phyloP scores from a whole-genome alignment of 768 basidiomycete species.

The Lyophyllum atratum region DNA sequence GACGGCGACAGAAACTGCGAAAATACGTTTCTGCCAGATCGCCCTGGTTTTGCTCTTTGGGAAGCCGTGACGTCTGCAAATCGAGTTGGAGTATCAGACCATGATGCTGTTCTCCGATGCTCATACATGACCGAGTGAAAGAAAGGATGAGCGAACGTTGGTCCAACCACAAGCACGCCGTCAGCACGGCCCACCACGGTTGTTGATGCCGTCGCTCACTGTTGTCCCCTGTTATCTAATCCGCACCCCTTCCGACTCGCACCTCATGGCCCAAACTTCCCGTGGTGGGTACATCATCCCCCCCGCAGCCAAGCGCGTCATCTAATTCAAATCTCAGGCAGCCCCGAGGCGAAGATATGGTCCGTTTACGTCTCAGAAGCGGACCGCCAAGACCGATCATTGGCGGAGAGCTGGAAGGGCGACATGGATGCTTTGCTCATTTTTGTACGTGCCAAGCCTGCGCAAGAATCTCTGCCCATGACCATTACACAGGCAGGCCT shows the following conservation, averaged over 20 bases:
- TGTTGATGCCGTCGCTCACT: not conserved
- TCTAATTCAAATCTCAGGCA: not conserved
- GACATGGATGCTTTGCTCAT: conserved; percentile 18
- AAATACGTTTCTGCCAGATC: conserved; percentile 9
- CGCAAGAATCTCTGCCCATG: not conserved
- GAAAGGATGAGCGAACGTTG: not conserved
- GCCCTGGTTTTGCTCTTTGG: conserved; percentile 1
- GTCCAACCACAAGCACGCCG: too few species aligned
- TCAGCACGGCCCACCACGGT: not conserved
- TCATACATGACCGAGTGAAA: conserved; percentile 2
- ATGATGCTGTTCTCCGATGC: not conserved
- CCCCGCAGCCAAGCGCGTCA: conserved; percentile 2
- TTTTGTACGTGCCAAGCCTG: conserved; percentile 15
- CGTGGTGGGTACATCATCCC: conserved; percentile 5
- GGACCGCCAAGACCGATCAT: conserved; percentile 16
- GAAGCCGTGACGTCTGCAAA: not conserved
- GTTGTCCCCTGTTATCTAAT: conserved; percentile 4
- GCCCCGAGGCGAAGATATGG: conserved; percentile 12
- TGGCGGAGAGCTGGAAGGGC: conserved; percentile 19
- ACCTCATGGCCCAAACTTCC: conserved; percentile 7
- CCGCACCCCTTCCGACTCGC: not conserved
- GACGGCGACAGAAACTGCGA: conserved; percentile 20
- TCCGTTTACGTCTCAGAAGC: conserved; percentile 22
- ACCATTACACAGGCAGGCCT: conserved; percentile 19
- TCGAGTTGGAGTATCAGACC: conserved; percentile 10